A percentile compares a stretch with the other conserved stretches of the same genome.
Conservation (phyloP, 345 rosid genomes). For the Odontarrhena argentea region DNA sequence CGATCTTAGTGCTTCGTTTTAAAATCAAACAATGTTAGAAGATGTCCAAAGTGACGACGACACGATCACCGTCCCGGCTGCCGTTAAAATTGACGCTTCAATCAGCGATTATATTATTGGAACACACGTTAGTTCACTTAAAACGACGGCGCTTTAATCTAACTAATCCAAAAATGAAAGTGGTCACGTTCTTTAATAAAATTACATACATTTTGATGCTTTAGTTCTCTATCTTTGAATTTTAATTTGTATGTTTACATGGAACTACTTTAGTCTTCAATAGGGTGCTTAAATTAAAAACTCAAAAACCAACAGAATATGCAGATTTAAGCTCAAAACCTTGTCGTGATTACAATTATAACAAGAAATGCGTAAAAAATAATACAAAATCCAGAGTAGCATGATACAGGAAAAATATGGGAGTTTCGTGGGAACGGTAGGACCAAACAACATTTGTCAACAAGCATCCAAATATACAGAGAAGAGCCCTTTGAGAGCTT, state of each 20-base stretch:
- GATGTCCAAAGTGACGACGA: background rate
- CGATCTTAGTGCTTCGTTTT: slow-evolving; percentile 6
- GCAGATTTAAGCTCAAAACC: slow-evolving; percentile 7
- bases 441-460: slow-evolving; percentile 30
- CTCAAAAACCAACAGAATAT: too few relatives aligned
- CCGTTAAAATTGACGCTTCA: slow-evolving; percentile 36
- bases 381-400: slow-evolving; percentile 29
- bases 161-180: too few relatives aligned
- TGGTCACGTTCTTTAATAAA: too few relatives aligned
- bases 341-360: slow-evolving; percentile 25
- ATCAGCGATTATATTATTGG: background rate
- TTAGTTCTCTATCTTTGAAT: too few relatives aligned
- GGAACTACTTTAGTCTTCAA: too few relatives aligned
- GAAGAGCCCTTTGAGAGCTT: background rate
- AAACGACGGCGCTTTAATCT: background rate
- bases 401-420: slow-evolving; percentile 30
- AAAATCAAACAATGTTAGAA: slow-evolving; percentile 10
- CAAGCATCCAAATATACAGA: slow-evolving; percentile 35
- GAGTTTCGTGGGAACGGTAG: slow-evolving; percentile 17
- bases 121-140: background rate
- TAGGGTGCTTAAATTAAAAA: too few relatives aligned
- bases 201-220: too few relatives aligned
- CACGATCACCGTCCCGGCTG: slow-evolving; percentile 20
- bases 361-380: slow-evolving; percentile 4
- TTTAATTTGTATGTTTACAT: too few relatives aligned